Conservation (phyloP, 2,329 filamentous ascomycete species). For the Polychaeton citri region DNA sequence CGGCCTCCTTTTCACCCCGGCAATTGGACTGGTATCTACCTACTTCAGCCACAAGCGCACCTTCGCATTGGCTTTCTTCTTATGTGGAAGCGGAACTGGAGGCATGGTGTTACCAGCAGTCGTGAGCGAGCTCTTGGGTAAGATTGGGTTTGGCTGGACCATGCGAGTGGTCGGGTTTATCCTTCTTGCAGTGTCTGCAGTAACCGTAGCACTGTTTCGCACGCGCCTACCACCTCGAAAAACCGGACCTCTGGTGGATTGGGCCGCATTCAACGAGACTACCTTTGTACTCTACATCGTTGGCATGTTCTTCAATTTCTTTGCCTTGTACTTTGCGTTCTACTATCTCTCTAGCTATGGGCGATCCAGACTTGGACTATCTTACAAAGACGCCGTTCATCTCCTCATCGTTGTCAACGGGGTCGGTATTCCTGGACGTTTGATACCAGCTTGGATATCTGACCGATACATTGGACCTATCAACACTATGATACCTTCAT, state of each 20-base stretch:
- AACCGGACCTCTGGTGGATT: constrained; percentile 24
- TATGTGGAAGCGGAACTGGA: constrained; percentile 1
- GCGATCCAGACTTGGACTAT: constrained; percentile 8
- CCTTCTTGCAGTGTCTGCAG: constrained; percentile 27
- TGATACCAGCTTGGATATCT: constrained; percentile 36
- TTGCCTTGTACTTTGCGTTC: constrained; percentile 8
- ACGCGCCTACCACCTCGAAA: constrained; percentile 25
- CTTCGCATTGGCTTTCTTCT: constrained; percentile 27
- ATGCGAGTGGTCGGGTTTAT: constrained; percentile 39
- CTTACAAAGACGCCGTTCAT: constrained; percentile 36
- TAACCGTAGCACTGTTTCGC: constrained; percentile 19
- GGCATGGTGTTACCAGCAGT: constrained; percentile 7
- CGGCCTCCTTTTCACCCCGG: constrained; percentile 3
- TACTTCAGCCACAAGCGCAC: constrained; percentile 45
- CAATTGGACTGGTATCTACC: constrained; percentile 43
- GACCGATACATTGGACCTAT: constrained; percentile 38
- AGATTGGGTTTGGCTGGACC: constrained; percentile 34
- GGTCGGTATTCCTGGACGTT: constrained; percentile 38
- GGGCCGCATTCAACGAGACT: constrained; percentile 22
- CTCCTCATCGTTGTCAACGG: constrained; percentile 43
- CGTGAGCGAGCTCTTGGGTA: constrained; percentile 26
- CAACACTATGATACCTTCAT: constrained; percentile 7
- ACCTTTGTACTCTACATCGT: constrained; percentile 21
- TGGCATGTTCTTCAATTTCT: constrained; percentile 7
- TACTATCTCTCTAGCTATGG: constrained; percentile 24